Evolutionary conservation across 2,329 filamentous ascomycete species (phyloP).

Genomic region (Neofusicoccum laricinum): DNA sequence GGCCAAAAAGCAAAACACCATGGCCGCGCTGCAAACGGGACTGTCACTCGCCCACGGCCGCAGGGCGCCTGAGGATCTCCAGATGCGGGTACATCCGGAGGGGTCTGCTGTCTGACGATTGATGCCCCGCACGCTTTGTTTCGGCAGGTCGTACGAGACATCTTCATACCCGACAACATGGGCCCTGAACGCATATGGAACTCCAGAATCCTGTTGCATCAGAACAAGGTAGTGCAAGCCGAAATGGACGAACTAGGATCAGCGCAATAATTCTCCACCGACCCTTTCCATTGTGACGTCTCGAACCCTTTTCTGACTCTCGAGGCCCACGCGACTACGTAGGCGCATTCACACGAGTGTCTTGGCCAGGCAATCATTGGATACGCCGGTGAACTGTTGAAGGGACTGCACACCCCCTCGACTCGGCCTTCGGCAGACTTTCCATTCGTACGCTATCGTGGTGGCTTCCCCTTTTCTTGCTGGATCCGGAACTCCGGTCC

Average conservation of each 20-base stretch:
- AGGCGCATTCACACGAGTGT: not conserved
- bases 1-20: not conserved
- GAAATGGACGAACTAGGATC: not conserved
- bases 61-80: constrained; percentile 5
- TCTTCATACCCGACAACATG: not conserved
- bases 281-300: not conserved
- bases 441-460: not conserved
- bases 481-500: not conserved
- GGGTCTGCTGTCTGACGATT: not conserved
- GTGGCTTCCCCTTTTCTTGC: not conserved
- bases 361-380: not conserved
- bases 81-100: constrained; percentile 2
- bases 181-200: not conserved
- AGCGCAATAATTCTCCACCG: not conserved
- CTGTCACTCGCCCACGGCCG: not conserved
- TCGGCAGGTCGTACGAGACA: not conserved
- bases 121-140: not conserved
- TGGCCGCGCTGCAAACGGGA: not conserved
- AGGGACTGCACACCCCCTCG: not conserved
- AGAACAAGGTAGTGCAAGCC: not conserved
- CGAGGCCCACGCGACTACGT: not conserved
- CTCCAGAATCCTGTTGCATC: not conserved
- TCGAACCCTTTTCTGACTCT: constrained; percentile 1
- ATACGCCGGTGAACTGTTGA: not conserved
- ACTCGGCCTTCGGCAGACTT: not conserved